These are phyloP conservation scores for Breynia disticha DNA, from an alignment of 441 rosid genomes.

Conservation along the genomic window DNA sequence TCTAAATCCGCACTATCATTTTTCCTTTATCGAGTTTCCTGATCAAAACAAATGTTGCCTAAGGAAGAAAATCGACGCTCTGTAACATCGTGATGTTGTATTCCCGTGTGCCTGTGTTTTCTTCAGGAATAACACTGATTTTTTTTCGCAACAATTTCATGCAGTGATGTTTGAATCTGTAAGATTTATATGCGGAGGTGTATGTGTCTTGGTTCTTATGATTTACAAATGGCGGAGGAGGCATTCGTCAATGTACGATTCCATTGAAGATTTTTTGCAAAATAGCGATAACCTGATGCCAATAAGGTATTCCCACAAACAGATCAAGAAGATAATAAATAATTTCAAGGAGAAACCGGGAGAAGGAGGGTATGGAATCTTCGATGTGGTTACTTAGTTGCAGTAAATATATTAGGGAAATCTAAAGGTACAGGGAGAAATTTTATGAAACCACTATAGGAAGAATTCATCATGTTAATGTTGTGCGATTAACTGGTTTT, in stretches of 20 bases:
- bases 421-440: constrained; percentile 16
- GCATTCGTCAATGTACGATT: constrained; percentile 16
- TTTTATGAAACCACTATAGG: constrained; percentile 19
- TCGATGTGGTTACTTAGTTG: constrained; percentile 8
- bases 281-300: constrained; percentile 12
- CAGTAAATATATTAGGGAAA: constrained; percentile 12
- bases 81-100: too few species aligned
- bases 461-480: constrained; percentile 15
- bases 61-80: too few species aligned
- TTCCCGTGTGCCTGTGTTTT: too few species aligned
- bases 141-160: background rate
- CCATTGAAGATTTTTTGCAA: constrained; percentile 16
- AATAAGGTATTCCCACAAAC: constrained; percentile 13
- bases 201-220: constrained; percentile 7
- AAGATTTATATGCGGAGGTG: constrained; percentile 3
- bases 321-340: constrained; percentile 16
- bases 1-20: too few species aligned
- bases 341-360: constrained; percentile 17
- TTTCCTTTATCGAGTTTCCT: too few species aligned
- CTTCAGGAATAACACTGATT: too few species aligned
- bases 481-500: constrained; percentile 13
- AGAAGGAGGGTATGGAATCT: constrained; percentile 19
- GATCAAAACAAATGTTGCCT: too few species aligned
- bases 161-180: background rate
- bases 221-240: constrained; percentile 12